Conservation (phyloP, 176 grass and related monocot species). For the Ampelocalamus luodianensis region DNA sequence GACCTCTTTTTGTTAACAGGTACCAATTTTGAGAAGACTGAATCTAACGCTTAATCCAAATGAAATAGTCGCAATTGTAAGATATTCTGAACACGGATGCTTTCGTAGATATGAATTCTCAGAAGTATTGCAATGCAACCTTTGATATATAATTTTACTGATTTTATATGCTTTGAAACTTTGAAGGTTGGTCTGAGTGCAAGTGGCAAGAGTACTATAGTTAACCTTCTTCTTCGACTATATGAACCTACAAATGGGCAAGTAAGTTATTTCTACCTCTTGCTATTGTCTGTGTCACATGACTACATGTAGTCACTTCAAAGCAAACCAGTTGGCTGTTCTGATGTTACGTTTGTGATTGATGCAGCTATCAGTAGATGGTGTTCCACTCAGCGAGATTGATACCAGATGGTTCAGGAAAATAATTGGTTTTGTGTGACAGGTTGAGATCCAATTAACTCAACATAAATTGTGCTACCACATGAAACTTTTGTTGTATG, state of each 20-base stretch:
- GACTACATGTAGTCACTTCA: slow-evolving; percentile 3
- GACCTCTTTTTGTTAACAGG: slow-evolving; percentile 50
- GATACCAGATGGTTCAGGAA: slow-evolving; percentile 94
- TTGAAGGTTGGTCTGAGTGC: slow-evolving; percentile 91
- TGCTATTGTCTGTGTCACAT: not conserved
- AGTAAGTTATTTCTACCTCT: slow-evolving; percentile 58
- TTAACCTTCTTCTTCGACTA: slow-evolving; percentile 87
- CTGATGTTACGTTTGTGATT: slow-evolving; percentile 17
- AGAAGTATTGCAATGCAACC: not conserved
- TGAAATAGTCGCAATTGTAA: slow-evolving; percentile 98
- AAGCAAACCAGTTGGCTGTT: slow-evolving; percentile 17
- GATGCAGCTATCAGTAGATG: slow-evolving; percentile 82
- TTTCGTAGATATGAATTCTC: slow-evolving; percentile 33
- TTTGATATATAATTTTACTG: slow-evolving; percentile 28
- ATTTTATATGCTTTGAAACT: slow-evolving; percentile 39
- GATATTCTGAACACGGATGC: slow-evolving; percentile 33
- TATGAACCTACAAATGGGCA: slow-evolving; percentile 88
- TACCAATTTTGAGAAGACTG: slow-evolving; percentile 66
- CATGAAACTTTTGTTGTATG: slow-evolving; percentile 9
- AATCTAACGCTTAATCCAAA: slow-evolving; percentile 72
- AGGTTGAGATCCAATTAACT: slow-evolving; percentile 61
- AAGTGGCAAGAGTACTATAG: slow-evolving; percentile 95
- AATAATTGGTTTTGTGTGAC: slow-evolving; percentile 94
- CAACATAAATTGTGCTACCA: not conserved
- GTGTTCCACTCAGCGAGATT: slow-evolving; percentile 67